Evolutionary conservation across 768 basidiomycete genomes (phyloP), one percentile per base, ranked within the genome.

Genomic region (Mycena galericulata): DNA sequence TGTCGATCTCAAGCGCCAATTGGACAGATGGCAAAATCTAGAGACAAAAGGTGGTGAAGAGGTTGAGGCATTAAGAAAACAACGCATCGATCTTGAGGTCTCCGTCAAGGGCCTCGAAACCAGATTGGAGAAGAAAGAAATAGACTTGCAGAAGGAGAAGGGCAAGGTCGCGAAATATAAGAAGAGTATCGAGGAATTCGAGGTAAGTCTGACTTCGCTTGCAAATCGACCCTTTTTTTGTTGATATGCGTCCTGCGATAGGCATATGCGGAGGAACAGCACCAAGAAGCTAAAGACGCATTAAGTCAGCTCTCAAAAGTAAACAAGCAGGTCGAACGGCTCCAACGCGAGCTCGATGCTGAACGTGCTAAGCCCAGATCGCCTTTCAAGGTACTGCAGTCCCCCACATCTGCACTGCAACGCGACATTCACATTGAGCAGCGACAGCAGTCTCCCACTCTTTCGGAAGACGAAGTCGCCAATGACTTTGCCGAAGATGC

Each of bases 11-110:
- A 84, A 86, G 55, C 84, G 85, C 18, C 92, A 94, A 71, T 79
- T 94, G 11, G 86, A 87, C 45, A 88, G 90, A 73, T 93, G 91
- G 91, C 84, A 91, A 73, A 84, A 77, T 29, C 77, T 92, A 20
- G 93, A 93, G 73, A 88, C 81, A 29, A 89, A 87, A 53, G 91
- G 88, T 51, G 88, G 85, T 14, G 86, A 81, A 20, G 89, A 91
- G 34, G 81, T 85, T 11, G 91, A 90, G 58, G 76, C 79, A 8
- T 78, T 85, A 57, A 84, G 88, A 45, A 89, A 88, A 74, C 80
- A 83, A 62, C 86, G 86, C 12, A 79, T 84, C 12, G 86, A 89
- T 34, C 80, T 93, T 14, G 90, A 93, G 63, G 78, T 86, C 3
- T 79, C 87, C 62, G 79, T 89, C 18, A 80, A 81, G 61, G 85